Conservation (phyloP, 495 filamentous ascomycete species). For the Aspergillus conjunctus region DNA sequence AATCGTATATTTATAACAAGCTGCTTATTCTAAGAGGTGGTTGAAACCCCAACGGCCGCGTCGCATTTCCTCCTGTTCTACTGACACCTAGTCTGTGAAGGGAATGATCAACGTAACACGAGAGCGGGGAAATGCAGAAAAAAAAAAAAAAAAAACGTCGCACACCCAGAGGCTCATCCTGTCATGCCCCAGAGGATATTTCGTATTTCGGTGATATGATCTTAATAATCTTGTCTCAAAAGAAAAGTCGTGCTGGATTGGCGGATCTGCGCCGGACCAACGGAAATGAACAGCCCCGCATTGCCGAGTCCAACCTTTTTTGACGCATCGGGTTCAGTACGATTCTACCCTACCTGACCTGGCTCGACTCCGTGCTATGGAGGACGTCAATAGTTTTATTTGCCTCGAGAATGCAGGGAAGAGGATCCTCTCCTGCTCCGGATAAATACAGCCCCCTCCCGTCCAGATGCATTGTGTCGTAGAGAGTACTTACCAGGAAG, state of each 20-base stretch:
- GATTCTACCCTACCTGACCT: neutral
- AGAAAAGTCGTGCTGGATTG: neutral
- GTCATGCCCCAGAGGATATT: too few species aligned
- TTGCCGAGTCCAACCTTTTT: slow-evolving; percentile 36
- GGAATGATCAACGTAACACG: neutral
- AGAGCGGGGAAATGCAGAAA: too few species aligned
- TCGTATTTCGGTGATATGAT: too few species aligned
- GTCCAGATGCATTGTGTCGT: neutral
- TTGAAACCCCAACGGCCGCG: too few species aligned
- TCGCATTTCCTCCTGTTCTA: too few species aligned
- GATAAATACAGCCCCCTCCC: neutral
- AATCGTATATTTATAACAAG: too few species aligned
- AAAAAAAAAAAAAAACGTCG: too few species aligned
- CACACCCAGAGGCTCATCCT: too few species aligned
- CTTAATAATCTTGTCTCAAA: too few species aligned
- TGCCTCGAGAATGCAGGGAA: slow-evolving; percentile 2
- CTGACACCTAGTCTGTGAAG: too few species aligned
- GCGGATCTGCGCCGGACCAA: slow-evolving; percentile 45
- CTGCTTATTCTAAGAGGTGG: too few species aligned
- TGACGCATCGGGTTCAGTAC: slow-evolving; percentile 21
- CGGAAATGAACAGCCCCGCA: slow-evolving; percentile 47
- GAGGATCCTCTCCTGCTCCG: neutral
- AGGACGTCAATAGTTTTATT: neutral
- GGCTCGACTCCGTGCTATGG: too few species aligned
- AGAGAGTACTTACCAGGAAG: neutral